Base-by-base conservation (phyloP, 2,329 filamentous ascomycete genomes). In the Colletotrichum cereale region DNA sequence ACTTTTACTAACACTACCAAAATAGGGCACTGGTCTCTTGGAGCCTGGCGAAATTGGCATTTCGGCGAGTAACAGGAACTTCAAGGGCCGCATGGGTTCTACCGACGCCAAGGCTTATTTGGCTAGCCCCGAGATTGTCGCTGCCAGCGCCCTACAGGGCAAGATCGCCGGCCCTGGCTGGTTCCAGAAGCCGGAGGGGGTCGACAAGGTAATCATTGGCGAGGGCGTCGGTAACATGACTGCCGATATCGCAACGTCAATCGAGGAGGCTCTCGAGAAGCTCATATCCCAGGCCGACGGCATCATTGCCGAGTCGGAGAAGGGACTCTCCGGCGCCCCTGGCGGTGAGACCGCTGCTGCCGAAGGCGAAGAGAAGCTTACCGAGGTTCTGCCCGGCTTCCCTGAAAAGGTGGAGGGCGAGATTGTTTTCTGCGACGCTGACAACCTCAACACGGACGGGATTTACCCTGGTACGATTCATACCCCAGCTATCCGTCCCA, bases 1-100 rank as follows among this genome's bases (percentile, higher is more conserved):
- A n/a, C 8, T 44, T 44, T 44, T 3, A 11, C 42, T 44, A n/a
- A 44, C 11, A 10, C 18, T 5, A 11, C 5, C n/a, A n/a, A 18
- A 40, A n/a, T 12, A 44, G 44, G 79, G 81, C 0, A 89, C 87
- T 0, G 95, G 95, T 47, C 85, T 97, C 0, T 87, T 97, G 0
- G 91, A 98, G 80, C 87, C 89, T 2, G 94, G 93, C n/a, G 95
- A 98, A 82, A 90, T 95, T 12, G 95, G 95, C 29, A 95, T 98
- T 75, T 91, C 87, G 72, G 93, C 94, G 0, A 91, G 87, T 62
- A 98, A 98, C 84, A 87, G 95, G 14, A 97, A 97, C 81, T 98
- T 95, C 86, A 95, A 95, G 81, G 95, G 95, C 0, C 90, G 95
- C 3, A 97, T 98, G 93, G 95, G 95, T 3, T 91, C 88, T 18